A percentile compares a stretch with the other conserved stretches of the same genome.
These are phyloP conservation scores for Solanum bukasovii DNA, from an alignment of 257 asterid genomes.

Conservation along the genomic window DNA sequence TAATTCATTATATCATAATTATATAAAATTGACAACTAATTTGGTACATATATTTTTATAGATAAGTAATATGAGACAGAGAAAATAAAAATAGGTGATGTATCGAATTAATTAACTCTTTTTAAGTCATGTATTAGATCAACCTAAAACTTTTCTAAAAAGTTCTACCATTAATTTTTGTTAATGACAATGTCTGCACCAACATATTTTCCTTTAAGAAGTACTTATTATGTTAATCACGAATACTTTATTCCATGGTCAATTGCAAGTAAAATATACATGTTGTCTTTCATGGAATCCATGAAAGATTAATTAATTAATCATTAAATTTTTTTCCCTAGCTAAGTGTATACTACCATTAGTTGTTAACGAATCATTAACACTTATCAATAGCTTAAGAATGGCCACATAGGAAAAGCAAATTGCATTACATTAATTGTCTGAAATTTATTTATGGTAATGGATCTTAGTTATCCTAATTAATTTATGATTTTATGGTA, in stretches of 20 bases:
- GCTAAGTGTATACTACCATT: neutral
- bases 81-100: neutral
- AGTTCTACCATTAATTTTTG: neutral
- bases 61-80: neutral
- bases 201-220: neutral
- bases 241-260: neutral
- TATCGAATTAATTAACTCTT: neutral
- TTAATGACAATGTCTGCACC: neutral
- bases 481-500: neutral
- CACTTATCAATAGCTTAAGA: neutral
- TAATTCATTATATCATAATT: too few relatives aligned
- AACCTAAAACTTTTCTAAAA: neutral
- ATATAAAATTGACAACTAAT: neutral
- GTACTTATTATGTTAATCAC: neutral
- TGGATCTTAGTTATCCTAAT: neutral
- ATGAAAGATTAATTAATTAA: neutral
- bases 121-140: neutral
- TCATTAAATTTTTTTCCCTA: neutral
- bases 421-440: neutral
- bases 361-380: neutral
- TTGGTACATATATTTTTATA: too few relatives aligned
- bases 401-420: neutral
- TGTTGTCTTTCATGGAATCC: neutral
- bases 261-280: neutral
- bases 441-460: neutral